A percentile compares a stretch with the other conserved stretches of the same genome.
These are phyloP conservation scores for Rhodotorula sp. DNA, from an alignment of 1,284 basidiomycete genomes.

Conservation along the genomic window DNA sequence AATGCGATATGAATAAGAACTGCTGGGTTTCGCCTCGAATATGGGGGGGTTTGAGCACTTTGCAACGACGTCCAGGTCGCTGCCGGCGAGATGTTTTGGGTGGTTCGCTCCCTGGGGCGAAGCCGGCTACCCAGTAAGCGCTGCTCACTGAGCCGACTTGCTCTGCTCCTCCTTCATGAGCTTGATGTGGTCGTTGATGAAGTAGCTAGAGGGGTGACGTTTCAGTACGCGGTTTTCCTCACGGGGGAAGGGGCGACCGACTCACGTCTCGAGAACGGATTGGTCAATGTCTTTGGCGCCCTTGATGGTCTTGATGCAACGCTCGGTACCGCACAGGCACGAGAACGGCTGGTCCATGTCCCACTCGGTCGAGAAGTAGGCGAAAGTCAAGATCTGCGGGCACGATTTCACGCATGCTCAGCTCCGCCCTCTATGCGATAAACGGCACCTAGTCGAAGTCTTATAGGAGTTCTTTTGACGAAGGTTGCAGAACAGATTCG, in stretches of 20 bases:
- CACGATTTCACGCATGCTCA: not conserved
- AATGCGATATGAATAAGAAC: too few relatives aligned
- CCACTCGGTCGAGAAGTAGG: conserved; percentile 70
- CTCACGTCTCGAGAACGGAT: conserved; percentile 28
- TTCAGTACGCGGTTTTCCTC: not conserved
- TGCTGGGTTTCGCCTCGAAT: too few relatives aligned
- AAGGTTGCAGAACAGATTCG: too few relatives aligned
- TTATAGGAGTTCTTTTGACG: not conserved
- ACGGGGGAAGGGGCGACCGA: not conserved
- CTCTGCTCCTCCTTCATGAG: conserved; percentile 18
- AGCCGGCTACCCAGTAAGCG: not conserved
- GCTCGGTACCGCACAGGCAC: conserved; percentile 56
- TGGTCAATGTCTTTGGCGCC: conserved; percentile 51
- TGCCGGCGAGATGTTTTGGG: not conserved
- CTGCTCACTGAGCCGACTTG: conserved; percentile 8
- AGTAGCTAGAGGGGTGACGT: conserved; percentile 15
- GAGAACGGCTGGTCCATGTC: conserved; percentile 65
- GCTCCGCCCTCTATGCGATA: too few relatives aligned
- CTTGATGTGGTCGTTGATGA: conserved; percentile 38
- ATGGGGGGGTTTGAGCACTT: too few relatives aligned
- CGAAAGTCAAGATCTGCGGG: conserved; percentile 54
- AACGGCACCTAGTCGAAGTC: too few relatives aligned
- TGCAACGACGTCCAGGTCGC: too few relatives aligned
- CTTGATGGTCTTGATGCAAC: conserved; percentile 51
- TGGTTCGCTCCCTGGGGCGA: not conserved